These are phyloP conservation scores for Arctium minus DNA, from an alignment of 129 eudicot species.

Conservation along the genomic window DNA sequence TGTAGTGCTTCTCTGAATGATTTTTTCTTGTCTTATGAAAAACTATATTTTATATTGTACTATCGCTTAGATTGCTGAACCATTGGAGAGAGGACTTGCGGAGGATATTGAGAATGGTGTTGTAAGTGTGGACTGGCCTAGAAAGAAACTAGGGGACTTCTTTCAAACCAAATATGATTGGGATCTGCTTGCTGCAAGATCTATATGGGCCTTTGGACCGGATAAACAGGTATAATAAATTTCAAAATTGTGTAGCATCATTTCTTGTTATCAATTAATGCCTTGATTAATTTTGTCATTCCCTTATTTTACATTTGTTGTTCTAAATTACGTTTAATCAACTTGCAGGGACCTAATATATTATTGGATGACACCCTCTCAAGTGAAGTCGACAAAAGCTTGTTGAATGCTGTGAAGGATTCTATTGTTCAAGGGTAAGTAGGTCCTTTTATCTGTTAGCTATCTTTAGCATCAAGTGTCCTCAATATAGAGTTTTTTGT, in stretches of 20 bases:
- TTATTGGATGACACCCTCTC: slow-evolving; percentile 93
- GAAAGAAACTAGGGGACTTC: slow-evolving; percentile 88
- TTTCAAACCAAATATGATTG: slow-evolving; percentile 94
- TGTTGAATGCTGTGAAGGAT: slow-evolving; percentile 92
- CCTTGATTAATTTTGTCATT: not conserved
- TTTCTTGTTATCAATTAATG: no score
- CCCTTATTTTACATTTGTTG: not conserved
- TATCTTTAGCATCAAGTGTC: not conserved
- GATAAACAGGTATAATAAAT: slow-evolving; percentile 71
- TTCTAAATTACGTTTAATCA: slow-evolving; percentile 7
- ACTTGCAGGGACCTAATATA: slow-evolving; percentile 86
- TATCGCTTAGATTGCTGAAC: slow-evolving; percentile 82
- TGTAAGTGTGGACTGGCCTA: slow-evolving; percentile 94
- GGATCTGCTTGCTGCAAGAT: slow-evolving; percentile 99
- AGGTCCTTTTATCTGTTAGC: not conserved
- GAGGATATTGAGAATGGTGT: slow-evolving; percentile 96
- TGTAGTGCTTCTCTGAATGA: not conserved
- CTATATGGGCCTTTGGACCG: slow-evolving; percentile 99
- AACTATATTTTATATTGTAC: not conserved
- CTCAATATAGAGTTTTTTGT: not conserved
- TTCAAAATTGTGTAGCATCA: not conserved
- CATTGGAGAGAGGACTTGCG: slow-evolving; percentile 98
- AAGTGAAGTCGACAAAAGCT: slow-evolving; percentile 89
- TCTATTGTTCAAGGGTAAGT: slow-evolving; percentile 98
- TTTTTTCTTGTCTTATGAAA: not conserved